These are phyloP conservation scores for Picochlorum sp. DNA, from an alignment of 139 green algal genomes.

Conservation along the genomic window DNA sequence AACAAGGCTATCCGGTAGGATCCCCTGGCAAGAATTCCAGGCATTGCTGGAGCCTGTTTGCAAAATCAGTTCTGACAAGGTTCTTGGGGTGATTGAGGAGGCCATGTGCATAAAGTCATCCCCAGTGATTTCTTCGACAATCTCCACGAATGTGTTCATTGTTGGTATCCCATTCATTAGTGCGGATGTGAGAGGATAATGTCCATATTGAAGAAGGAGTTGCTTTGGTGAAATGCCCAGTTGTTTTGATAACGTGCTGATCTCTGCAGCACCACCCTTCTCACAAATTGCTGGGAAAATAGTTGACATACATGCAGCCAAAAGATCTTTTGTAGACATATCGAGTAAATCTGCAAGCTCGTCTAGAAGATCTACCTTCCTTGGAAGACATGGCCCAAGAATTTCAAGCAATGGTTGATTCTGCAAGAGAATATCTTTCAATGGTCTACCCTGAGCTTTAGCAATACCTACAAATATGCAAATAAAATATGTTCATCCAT, in stretches of 20 bases:
- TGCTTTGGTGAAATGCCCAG: conserved; percentile 7
- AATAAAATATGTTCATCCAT: neutral
- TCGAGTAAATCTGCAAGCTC: conserved; percentile 27
- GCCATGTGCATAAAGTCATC: conserved; percentile 30
- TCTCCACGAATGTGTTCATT: conserved; percentile 25
- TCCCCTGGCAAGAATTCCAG: conserved; percentile 3
- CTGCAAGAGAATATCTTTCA: conserved; percentile 26
- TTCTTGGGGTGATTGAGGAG: conserved; percentile 16
- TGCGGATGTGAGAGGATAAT: conserved; percentile 29
- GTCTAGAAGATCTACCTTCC: conserved; percentile 20
- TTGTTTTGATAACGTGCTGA: conserved; percentile 32
- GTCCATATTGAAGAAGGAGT: conserved; percentile 24
- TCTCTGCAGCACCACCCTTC: conserved; percentile 3
- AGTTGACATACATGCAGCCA: conserved; percentile 21
- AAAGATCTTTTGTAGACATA: conserved; percentile 10
- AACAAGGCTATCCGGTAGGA: neutral
- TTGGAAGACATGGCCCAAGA: conserved; percentile 26
- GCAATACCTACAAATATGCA: conserved; percentile 26
- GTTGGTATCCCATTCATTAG: conserved; percentile 26
- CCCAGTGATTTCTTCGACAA: conserved; percentile 32
- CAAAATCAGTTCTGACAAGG: conserved; percentile 34
- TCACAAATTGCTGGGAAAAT: conserved; percentile 18
- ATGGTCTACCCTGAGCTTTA: neutral
- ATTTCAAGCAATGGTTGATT: conserved; percentile 25
- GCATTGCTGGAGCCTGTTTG: conserved; percentile 9